A percentile compares a stretch with the other conserved stretches of the same genome.
These are phyloP conservation scores for Rhizophagus clarus DNA, from an alignment of 192 early-diverging fungal genomes.

Conservation along the genomic window DNA sequence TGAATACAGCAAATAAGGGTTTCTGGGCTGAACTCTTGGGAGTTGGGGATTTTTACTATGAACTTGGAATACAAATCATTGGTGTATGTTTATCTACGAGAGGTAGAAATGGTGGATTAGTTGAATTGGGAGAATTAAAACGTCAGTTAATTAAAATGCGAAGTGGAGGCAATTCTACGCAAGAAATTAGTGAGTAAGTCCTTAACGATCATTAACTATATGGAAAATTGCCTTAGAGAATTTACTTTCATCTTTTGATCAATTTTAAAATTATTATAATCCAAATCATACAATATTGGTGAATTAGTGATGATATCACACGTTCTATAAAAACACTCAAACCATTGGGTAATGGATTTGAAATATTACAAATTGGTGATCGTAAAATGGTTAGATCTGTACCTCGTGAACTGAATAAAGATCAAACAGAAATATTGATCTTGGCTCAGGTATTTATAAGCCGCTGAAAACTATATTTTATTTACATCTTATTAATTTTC, in stretches of 20 bases:
- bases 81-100: constrained; percentile 88
- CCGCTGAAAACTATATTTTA: neutral
- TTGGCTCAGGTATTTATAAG: constrained; percentile 65
- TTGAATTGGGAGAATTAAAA: constrained; percentile 82
- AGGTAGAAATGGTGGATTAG: constrained; percentile 86
- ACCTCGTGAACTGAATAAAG: constrained; percentile 85
- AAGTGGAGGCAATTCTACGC: constrained; percentile 27
- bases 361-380: constrained; percentile 76
- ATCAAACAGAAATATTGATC: constrained; percentile 69
- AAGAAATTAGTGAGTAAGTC: constrained; percentile 54
- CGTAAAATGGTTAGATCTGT: constrained; percentile 86
- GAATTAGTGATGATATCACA: constrained; percentile 79
- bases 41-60: constrained; percentile 97
- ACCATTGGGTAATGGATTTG: constrained; percentile 91
- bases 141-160: constrained; percentile 69
- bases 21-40: constrained; percentile 95
- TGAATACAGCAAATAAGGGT: constrained; percentile 81
- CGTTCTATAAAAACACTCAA: constrained; percentile 83
- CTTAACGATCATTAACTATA: neutral
- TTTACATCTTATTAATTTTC: neutral
- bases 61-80: constrained; percentile 90
- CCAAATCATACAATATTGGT: constrained; percentile 28
- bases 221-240: no score
- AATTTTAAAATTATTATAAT: neutral
- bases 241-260: no score